A percentile compares a stretch with the other conserved stretches of the same genome.
phyloP scores from a whole-genome alignment of 805 yeast genomes.

The Ogataea sp. region DNA sequence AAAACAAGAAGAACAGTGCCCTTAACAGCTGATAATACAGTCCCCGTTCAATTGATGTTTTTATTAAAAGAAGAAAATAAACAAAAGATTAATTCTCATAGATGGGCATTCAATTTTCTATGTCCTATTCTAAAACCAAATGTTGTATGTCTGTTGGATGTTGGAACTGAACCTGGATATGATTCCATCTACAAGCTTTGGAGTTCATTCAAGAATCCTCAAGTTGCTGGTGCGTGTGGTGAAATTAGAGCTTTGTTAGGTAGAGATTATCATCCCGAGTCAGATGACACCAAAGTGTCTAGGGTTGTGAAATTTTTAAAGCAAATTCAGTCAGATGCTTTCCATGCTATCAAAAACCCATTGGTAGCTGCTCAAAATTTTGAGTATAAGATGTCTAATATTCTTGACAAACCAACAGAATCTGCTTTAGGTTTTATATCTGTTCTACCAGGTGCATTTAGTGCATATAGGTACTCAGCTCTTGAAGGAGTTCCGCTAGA shows the following conservation, averaged over 20 bases:
- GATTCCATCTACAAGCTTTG: slow-evolving; percentile 84
- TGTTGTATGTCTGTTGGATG: slow-evolving; percentile 78
- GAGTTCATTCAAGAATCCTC: slow-evolving; percentile 72
- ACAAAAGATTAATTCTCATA: slow-evolving; percentile 87
- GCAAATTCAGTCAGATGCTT: slow-evolving; percentile 34
- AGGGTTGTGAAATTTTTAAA: slow-evolving; percentile 32
- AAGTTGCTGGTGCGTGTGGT: slow-evolving; percentile 96
- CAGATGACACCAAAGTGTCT: slow-evolving; percentile 17
- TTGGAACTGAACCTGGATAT: slow-evolving; percentile 88
- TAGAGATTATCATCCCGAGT: slow-evolving; percentile 20
- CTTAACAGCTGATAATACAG: slow-evolving; percentile 42
- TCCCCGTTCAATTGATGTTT: slow-evolving; percentile 83
- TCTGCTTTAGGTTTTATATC: slow-evolving; percentile 89
- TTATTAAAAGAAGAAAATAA: slow-evolving; percentile 84
- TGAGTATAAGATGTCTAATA: slow-evolving; percentile 91
- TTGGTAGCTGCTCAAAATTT: slow-evolving; percentile 93
- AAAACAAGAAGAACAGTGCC: slow-evolving; percentile 55
- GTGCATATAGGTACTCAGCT: slow-evolving; percentile 84
- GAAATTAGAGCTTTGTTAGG: slow-evolving; percentile 73
- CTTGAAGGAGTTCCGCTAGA: slow-evolving; percentile 73
- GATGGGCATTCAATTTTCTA: slow-evolving; percentile 94
- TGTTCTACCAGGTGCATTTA: slow-evolving; percentile 93
- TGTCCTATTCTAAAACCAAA: slow-evolving; percentile 76
- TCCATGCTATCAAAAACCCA: slow-evolving; percentile 55
- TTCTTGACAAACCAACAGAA: slow-evolving; percentile 91